Evolutionary conservation across 2,329 filamentous ascomycete genomes (phyloP).

Genomic region (Colletotrichum destructivum): DNA sequence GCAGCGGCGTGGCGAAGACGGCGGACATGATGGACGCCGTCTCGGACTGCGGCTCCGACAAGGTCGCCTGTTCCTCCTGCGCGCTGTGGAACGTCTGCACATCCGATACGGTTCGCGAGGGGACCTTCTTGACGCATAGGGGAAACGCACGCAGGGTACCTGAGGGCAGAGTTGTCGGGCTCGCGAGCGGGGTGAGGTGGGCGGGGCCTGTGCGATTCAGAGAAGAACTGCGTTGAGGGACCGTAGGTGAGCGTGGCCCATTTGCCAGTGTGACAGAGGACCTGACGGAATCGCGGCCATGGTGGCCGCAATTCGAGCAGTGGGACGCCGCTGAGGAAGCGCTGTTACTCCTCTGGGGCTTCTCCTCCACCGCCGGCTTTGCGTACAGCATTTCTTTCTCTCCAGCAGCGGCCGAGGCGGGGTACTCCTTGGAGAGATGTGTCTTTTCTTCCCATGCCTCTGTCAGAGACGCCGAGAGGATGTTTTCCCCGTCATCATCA

Average conservation of each 20-base stretch:
- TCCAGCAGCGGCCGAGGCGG: not conserved
- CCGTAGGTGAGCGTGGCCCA: not conserved
- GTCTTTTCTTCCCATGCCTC: conserved; percentile 27
- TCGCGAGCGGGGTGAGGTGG: not conserved
- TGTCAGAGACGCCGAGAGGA: conserved; percentile 21
- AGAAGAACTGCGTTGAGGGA: conserved; percentile 4
- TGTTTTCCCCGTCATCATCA: conserved; percentile 5
- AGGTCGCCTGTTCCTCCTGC: not conserved
- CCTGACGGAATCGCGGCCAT: conserved; percentile 9
- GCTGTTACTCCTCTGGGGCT: not conserved
- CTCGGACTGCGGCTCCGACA: conserved; percentile 20
- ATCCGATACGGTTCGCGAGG: conserved; percentile 18
- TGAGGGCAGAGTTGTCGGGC: not conserved
- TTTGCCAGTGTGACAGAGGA: conserved; percentile 16
- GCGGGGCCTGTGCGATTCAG: not conserved
- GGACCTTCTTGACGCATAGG: not conserved
- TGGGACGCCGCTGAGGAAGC: conserved; percentile 8
- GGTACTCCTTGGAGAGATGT: conserved; percentile 3
- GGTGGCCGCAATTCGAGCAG: conserved; percentile 23
- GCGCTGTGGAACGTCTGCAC: not conserved
- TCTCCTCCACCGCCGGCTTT: conserved; percentile 1
- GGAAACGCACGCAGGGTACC: not conserved
- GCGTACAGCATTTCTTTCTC: not conserved
- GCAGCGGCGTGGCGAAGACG: conserved; percentile 32
- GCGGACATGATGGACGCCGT: conserved; percentile 37